Base-by-base conservation (phyloP, 768 basidiomycete genomes). In the Guyanaporus albipodus region DNA sequence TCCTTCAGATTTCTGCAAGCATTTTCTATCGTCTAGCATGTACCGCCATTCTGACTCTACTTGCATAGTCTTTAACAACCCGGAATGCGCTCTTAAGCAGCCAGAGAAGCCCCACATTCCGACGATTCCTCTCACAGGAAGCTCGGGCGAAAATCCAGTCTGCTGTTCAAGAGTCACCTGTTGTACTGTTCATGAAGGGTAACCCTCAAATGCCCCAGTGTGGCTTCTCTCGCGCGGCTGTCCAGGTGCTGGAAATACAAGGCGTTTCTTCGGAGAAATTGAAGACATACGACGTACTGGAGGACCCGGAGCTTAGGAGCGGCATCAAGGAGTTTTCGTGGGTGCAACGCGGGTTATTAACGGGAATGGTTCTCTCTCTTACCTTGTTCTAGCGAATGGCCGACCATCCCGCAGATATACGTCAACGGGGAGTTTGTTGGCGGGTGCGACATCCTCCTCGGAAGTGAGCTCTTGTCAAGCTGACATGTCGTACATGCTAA, bases 131-230 rank as follows among this genome's bases (percentile, higher is more conserved):
- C 38, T 79, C 82, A 4, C 73, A 81, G 26, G 79, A 88, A 48
- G 71, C 77, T 5, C 78, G 85, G 18, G 56, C 73, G 10, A 70
- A 77, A 57, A 80, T 91, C n/a, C 78, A 87, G 62, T 66, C 80
- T 55, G 92, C 93, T 3, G 78, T 98, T 22, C 68, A 75, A 8
- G 70, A 77, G 1, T 80, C 78, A 35, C 93, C 93, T 0, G 77
- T 98, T 6, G 96, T 99, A 1, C 73, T 98, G 5, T 98, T 99
- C 73, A 98, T 99, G 95, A 99, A 99, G 64, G 96, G 96, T 9
- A 91, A 87, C 14, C 91, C 89, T 0, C 75, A 82, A 19, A 63
- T 73, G 6, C 95, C 95, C 2, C 83, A 92, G 58, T 98, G 95
- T 51, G 95, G 95, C 11, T 99, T 98, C 77, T 96, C 93, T 15